Evolutionary conservation across 1,284 basidiomycete species (phyloP), one percentile per base, ranked within the genome.

Genomic region (Cutaneotrichosporon dermatis): DNA sequence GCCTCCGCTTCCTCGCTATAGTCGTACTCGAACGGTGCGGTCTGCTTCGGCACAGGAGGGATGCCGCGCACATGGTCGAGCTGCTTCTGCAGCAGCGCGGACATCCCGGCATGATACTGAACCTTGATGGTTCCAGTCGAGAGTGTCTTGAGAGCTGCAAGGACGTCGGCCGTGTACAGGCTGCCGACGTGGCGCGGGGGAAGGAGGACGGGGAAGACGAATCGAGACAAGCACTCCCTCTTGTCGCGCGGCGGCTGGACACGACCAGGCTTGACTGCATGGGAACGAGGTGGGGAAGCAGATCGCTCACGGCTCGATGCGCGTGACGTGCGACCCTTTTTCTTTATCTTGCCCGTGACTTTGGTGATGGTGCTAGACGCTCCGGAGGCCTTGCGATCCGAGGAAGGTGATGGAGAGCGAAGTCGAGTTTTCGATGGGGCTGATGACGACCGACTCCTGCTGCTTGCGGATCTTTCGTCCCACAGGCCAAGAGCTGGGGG

Each of bases 61-160:
- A 15, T 12, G 34, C 25, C 49, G 49, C 49, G 49, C 3, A 51
- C 12, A 7, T n/a, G 16, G 7, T 40, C 16, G 15, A 55, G 11
- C 39, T 44, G 40, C 37, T 13, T 33, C 36, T 41, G 36, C 6
- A 59, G 49, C 4, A 60, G 37, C 7, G 8, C 6, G 16, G 11
- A 13, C 4, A 60, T 25, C 34, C 51, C 54, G 13, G 39, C 13
- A 40, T 60, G 59, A 51, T 53, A 50, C 51, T 57, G 59, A 4
- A 60, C 45, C 33, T 54, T 43, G 16, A 60, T n/a, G 2, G 50
- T 44, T 2, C 44, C 12, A 1, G 15, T n/a, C 4, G 16, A 37
- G 8, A 56, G 50, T 15, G 12, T 50, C 16, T 33, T 36, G 34
- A 56, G 12, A 0, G 59, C 54, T 15, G 45, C 50, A 13, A 42